Conservation (phyloP, 1,139 yeast species). For the Neolecta irregularis region DNA sequence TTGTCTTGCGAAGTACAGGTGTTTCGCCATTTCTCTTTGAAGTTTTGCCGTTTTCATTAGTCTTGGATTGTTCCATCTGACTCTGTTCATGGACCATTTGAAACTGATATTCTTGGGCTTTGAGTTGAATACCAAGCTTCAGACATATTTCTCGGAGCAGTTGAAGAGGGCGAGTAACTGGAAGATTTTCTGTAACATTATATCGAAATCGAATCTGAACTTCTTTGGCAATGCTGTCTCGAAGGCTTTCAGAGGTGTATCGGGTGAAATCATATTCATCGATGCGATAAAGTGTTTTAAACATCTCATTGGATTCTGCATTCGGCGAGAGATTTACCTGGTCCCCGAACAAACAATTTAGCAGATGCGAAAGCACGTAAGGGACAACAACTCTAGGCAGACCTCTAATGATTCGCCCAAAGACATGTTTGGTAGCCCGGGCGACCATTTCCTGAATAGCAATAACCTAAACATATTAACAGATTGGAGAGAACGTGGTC, state of each 20-base stretch:
- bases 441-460: slow-evolving; percentile 57
- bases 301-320: slow-evolving; percentile 29
- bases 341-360: slow-evolving; percentile 62
- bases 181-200: slow-evolving; percentile 28
- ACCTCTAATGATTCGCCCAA: slow-evolving; percentile 35
- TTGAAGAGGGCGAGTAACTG: slow-evolving; percentile 29
- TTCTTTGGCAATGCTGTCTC: slow-evolving; percentile 33
- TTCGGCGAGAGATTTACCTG: slow-evolving; percentile 34
- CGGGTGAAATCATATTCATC: slow-evolving; percentile 32
- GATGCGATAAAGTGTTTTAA: slow-evolving; percentile 15
- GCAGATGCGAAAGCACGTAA: slow-evolving; percentile 49
- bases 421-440: slow-evolving; percentile 62
- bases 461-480: too few relatives aligned
- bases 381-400: slow-evolving; percentile 46
- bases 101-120: slow-evolving; percentile 36
- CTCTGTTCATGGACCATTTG: background rate
- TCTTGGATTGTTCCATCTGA: slow-evolving; percentile 15
- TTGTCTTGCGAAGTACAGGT: slow-evolving; percentile 4
- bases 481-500: slow-evolving; percentile 31
- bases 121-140: slow-evolving; percentile 82
- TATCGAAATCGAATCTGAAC: slow-evolving; percentile 44
- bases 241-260: slow-evolving; percentile 33
- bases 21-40: slow-evolving; percentile 21
- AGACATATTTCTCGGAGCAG: slow-evolving; percentile 58
- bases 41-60: slow-evolving; percentile 27